Base-by-base conservation (phyloP, 164 flowering plant species). In the Magnolia changhungtana region DNA sequence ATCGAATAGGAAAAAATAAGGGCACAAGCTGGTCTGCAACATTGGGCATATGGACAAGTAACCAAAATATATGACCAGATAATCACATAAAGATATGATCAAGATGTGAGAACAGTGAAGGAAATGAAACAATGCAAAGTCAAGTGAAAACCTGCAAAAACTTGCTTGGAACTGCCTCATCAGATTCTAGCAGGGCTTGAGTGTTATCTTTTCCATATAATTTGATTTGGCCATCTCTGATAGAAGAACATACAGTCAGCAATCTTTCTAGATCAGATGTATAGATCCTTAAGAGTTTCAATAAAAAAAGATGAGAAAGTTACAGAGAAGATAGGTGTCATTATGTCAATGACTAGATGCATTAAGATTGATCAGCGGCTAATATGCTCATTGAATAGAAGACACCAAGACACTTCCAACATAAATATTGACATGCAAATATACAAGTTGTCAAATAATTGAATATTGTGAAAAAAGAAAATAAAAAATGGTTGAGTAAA, bases 211-310 rank as follows among this genome's bases (percentile, higher is more conserved):
- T 86, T 29, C 98, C 97, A 76, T 88, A 85, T 77, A 95, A 82
- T 80, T 95, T 93, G 68, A 95, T 89, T 69, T 87, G 87, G 7
- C 98, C 98, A 88, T 92, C 88, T 80, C 98, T 95, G 86, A 1
- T 29, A 45, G 68, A 49, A 72, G 23, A 67, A 75, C 14, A n/a
- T 8, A 45, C 7, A 70, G 51, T 67, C 14, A 64, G 67, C 71
- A 16, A 67, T 67, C 50, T 27, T 67, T 67, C 71, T 5, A 64
- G 23, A 7, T 19, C 19, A 19, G 23, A 7, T 64, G 13, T 55
- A 55, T 55, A 55, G 61, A 55, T 11, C 29, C 29, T 27, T 27
- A 27, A 27, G 16, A 55, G 16, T 55, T 55, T 55, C 16, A 55
- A 55, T 55, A 7, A 55, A 7, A 65, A 65, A 55, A 16, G 11